Evolutionary conservation across 768 basidiomycete species (phyloP).

Genomic region (Trametopsis cervina): DNA sequence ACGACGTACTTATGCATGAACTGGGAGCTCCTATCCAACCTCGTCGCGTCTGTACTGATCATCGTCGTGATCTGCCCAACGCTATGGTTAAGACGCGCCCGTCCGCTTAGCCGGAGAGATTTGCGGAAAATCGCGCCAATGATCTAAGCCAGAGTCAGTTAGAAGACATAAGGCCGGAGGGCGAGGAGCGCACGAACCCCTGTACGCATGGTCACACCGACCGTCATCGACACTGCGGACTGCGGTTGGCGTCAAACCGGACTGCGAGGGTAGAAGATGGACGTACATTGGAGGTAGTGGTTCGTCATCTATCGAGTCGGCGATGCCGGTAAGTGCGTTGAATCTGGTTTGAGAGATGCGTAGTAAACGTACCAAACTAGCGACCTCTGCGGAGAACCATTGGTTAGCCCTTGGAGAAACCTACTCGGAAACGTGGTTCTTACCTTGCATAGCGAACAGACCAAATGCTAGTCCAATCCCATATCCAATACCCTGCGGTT

Average conservation of each 20-base stretch:
- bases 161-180: too few relatives aligned
- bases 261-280: too few relatives aligned
- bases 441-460: constrained; percentile 57
- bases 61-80: constrained; percentile 66
- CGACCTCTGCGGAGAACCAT: constrained; percentile 23
- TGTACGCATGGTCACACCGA: constrained; percentile 41
- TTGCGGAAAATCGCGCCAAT: constrained; percentile 54
- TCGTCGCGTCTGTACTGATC: constrained; percentile 56
- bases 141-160: constrained; percentile 23
- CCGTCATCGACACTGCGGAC: constrained; percentile 35
- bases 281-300: constrained; percentile 36
- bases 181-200: constrained; percentile 33
- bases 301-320: constrained; percentile 34
- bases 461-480: constrained; percentile 56
- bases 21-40: constrained; percentile 43
- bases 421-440: too few relatives aligned
- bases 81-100: constrained; percentile 48
- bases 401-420: background rate
- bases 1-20: constrained; percentile 27
- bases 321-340: too few relatives aligned
- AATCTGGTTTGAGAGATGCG: too few relatives aligned
- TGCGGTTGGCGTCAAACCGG: too few relatives aligned
- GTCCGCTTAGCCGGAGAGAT: constrained; percentile 57
- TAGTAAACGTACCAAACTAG: constrained; percentile 23
- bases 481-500: constrained; percentile 47